Percentiles rank a stretch among this genome's conserved stretches.
These are phyloP conservation scores for Toxicodendron radicans DNA, from an alignment of 345 rosid species.

Conservation along the genomic window DNA sequence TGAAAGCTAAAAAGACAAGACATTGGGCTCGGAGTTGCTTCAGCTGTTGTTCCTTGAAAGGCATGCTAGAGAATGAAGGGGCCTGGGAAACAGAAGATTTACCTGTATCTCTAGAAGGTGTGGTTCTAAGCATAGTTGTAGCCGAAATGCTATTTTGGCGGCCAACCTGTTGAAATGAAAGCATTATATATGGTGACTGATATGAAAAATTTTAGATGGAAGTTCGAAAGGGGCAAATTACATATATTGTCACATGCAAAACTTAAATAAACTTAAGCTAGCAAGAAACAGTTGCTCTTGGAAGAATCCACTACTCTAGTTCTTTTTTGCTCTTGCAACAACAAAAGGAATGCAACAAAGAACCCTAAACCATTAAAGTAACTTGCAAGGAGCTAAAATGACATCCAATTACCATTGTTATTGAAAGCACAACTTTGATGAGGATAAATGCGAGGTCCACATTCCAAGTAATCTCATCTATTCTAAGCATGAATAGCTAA, in stretches of 20 bases:
- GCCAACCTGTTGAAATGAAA: conserved; percentile 43
- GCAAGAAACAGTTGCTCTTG: neutral
- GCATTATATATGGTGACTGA: neutral
- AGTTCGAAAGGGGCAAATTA: neutral
- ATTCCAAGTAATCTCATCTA: neutral
- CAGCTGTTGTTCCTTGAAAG: conserved; percentile 85
- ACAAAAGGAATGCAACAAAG: neutral
- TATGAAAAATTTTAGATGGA: neutral
- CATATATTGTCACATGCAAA: neutral
- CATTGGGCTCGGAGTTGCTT: conserved; percentile 97
- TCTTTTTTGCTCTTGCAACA: neutral
- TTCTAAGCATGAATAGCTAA: neutral
- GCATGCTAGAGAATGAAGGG: conserved; percentile 47
- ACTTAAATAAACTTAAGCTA: neutral
- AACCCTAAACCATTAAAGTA: neutral
- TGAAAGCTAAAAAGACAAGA: conserved; percentile 86
- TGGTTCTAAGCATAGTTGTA: conserved; percentile 44
- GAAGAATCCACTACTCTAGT: neutral
- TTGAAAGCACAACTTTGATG: neutral
- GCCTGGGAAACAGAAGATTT: conserved; percentile 55
- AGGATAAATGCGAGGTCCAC: neutral
- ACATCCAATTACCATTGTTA: neutral
- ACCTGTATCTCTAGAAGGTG: conserved; percentile 61
- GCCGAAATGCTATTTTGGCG: conserved; percentile 48
- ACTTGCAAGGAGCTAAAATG: neutral